These are phyloP conservation scores for Diutina rugosa DNA, from an alignment of 1,139 yeast genomes.

Conservation along the genomic window DNA sequence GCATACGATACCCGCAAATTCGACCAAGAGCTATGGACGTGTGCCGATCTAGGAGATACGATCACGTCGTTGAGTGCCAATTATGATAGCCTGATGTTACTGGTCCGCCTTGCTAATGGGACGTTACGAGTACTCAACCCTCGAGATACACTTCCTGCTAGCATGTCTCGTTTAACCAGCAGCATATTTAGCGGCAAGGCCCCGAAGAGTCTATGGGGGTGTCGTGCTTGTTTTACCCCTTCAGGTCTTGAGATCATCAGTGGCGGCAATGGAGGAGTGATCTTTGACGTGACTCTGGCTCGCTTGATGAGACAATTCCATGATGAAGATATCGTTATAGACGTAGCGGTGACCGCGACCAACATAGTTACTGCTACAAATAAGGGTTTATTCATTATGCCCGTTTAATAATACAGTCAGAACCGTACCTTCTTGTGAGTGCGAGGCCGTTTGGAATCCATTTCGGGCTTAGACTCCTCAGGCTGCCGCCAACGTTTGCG, in stretches of 20 bases:
- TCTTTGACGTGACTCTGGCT: conserved; percentile 50
- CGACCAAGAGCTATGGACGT: conserved; percentile 30
- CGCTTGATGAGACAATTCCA: conserved; percentile 31
- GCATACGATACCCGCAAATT: conserved; percentile 42
- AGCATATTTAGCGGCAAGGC: conserved; percentile 47
- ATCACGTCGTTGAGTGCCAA: conserved; percentile 42
- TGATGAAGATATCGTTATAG: conserved; percentile 50
- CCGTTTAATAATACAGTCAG: background rate
- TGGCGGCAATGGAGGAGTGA: conserved; percentile 51
- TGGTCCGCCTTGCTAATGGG: conserved; percentile 48
- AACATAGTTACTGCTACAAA: background rate
- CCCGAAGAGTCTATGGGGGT: conserved; percentile 34
- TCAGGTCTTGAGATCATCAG: conserved; percentile 29
- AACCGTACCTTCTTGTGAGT: conserved; percentile 6
- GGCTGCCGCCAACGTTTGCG: conserved; percentile 6
- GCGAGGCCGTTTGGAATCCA: conserved; percentile 8
- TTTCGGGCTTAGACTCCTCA: conserved; percentile 9
- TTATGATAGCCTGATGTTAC: conserved; percentile 34
- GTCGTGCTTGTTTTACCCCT: conserved; percentile 33
- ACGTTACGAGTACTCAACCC: conserved; percentile 45
- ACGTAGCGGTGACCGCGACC: conserved; percentile 15
- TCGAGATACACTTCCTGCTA: conserved; percentile 25
- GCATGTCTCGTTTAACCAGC: conserved; percentile 26
- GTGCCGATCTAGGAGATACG: conserved; percentile 24
- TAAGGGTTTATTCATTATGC: background rate